Base-by-base conservation (phyloP, 768 basidiomycete genomes). In the Imleria badia region DNA sequence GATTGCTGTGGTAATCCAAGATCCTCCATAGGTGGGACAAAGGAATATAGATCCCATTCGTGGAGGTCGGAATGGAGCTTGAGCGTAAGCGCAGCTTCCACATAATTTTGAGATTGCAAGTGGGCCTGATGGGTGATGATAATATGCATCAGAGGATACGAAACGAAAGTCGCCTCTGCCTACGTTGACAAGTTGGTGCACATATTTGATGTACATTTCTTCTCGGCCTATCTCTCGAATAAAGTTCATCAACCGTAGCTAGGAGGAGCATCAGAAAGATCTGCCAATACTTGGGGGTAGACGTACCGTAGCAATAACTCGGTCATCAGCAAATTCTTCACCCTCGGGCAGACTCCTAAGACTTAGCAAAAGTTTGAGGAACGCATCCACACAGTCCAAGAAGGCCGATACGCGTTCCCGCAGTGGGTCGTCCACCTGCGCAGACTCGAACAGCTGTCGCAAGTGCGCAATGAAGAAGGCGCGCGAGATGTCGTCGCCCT, bases 191-290 rank as follows among this genome's bases (percentile, higher is more conserved):
- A 97, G 85, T 66, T 95, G 92, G 66, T 97, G 93, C 22, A 96
- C 90, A 68, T 96, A 96, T 80, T 94, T 92, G 72, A 95, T 90
- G 64, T 94, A 96, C 55, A 97, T 94, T 66, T 95, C 94, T 64
- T 92, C 88, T 13, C 94, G 80, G 17, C 94, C 94, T 52, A 96
- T 94, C 17, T 89, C 82, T 17, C 92, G 82, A 60, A 96, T 93
- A 70, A 95, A 97, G 69, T 94, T 92, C 88, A 97, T 94, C 56
- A 97, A 75, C 33, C 91, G 82, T 58, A 95, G 76, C 89, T 91
- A 55, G 45, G 34, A 46, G 29, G 19, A 26, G 48, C 13, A n/a
- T 64, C 54, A 66, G 15, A 60, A 53, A 31, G 43, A 47, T 9
- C 47, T 6, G 17, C 48, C 11, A 12, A 44, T 20, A n/a, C n/a